Conservation (phyloP, 2,329 filamentous ascomycete species). For the Zymoseptoria tritici region DNA sequence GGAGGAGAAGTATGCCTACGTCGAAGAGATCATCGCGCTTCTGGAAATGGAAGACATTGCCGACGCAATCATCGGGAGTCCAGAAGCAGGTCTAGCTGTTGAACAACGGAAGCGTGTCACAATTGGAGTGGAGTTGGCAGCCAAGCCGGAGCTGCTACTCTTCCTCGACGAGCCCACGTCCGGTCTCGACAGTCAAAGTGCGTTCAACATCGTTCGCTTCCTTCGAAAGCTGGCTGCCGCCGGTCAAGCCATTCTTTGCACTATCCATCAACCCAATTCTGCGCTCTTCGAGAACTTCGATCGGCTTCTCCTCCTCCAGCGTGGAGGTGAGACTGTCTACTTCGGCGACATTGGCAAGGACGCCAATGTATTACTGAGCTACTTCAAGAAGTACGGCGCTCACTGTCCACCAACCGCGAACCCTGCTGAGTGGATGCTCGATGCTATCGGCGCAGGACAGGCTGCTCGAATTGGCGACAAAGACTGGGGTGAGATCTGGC, state of each 20-base stretch:
- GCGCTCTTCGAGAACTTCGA: conserved; percentile 85
- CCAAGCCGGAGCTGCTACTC: conserved; percentile 63
- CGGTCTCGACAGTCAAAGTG: conserved; percentile 63
- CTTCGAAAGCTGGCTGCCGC: conserved; percentile 69
- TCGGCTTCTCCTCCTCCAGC: conserved; percentile 67
- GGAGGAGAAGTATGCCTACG: conserved; percentile 57
- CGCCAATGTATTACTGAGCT: conserved; percentile 59
- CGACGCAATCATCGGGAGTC: conserved; percentile 57
- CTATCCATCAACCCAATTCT: conserved; percentile 84
- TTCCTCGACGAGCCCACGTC: conserved; percentile 76
- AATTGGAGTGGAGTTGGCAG: conserved; percentile 54
- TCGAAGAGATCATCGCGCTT: conserved; percentile 58
- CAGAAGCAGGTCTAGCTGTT: conserved; percentile 53
- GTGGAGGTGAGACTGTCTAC: conserved; percentile 74
- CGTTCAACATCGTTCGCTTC: conserved; percentile 72
- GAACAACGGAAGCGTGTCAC: conserved; percentile 63
- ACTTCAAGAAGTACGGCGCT: conserved; percentile 33
- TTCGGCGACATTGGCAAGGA: conserved; percentile 78
- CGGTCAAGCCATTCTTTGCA: conserved; percentile 82
- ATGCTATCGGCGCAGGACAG: conserved; percentile 71
- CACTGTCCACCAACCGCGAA: conserved; percentile 61
- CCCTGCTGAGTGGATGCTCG: conserved; percentile 79
- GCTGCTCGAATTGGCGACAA: conserved; percentile 62
- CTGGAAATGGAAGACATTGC: conserved; percentile 60
- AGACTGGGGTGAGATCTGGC: conserved; percentile 78